Percentiles rank a stretch among this genome's conserved stretches.
Conservation (phyloP, 2,329 filamentous ascomycete genomes). For the Pseudogymnoascus sp. region DNA sequence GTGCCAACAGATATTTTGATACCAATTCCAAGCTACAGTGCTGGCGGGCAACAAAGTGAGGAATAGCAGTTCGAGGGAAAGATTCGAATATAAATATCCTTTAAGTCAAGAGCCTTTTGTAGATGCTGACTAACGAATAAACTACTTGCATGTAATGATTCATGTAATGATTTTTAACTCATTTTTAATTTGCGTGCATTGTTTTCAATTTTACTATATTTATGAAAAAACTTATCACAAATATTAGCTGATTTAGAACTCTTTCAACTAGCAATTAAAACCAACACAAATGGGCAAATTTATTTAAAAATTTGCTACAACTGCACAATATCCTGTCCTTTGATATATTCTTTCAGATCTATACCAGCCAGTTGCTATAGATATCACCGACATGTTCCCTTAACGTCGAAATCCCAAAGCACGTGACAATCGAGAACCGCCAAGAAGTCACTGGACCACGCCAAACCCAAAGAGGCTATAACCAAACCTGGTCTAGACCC, state of each 20-base stretch:
- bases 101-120: not conserved
- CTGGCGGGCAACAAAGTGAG: not conserved
- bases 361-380: not conserved
- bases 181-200: too few relatives aligned
- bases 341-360: not conserved
- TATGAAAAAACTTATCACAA: not conserved
- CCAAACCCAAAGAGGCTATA: conserved; percentile 5
- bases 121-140: not conserved
- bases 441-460: conserved; percentile 6
- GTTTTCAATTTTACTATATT: too few relatives aligned
- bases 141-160: not conserved
- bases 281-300: not conserved
- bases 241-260: not conserved
- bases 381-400: not conserved
- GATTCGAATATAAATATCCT: not conserved
- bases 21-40: not conserved
- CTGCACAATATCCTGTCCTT: not conserved
- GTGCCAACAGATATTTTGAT: not conserved
- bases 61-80: not conserved
- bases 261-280: not conserved
- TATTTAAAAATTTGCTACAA: not conserved
- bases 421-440: not conserved
- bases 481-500: not conserved
- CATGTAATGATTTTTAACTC: not conserved
- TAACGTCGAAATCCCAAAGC: not conserved